phyloP scores from a whole-genome alignment of 257 asterid genomes.

The Solanum neorickii region DNA sequence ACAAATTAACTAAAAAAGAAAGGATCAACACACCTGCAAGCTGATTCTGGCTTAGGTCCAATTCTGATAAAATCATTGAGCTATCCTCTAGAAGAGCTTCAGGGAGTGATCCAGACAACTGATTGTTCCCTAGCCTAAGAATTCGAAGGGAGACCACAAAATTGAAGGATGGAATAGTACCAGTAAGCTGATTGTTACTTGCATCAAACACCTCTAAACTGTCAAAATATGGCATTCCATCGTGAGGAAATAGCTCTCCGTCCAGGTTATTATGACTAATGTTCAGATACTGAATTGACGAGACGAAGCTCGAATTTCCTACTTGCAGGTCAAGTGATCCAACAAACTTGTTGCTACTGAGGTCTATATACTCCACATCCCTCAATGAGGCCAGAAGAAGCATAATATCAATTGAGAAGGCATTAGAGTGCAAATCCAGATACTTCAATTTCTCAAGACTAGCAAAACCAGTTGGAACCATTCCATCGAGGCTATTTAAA shows the following conservation, averaged over 20 bases:
- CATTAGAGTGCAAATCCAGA: slow-evolving; percentile 60
- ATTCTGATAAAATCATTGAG: slow-evolving; percentile 66
- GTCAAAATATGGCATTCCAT: slow-evolving; percentile 77
- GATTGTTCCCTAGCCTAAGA: slow-evolving; percentile 49
- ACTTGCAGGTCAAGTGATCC: slow-evolving; percentile 58
- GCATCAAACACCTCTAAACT: slow-evolving; percentile 75
- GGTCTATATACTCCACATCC: slow-evolving; percentile 38
- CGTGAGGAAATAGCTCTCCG: slow-evolving; percentile 72
- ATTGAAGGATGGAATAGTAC: slow-evolving; percentile 64
- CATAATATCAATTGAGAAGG: slow-evolving; percentile 53
- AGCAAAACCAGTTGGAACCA: slow-evolving; percentile 37
- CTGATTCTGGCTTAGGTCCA: slow-evolving; percentile 75
- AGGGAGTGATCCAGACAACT: slow-evolving; percentile 62
- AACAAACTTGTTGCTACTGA: slow-evolving; percentile 55
- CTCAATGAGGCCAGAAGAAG: slow-evolving; percentile 41
- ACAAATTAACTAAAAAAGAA: background rate
- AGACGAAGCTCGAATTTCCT: slow-evolving; percentile 43
- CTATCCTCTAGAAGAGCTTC: slow-evolving; percentile 70
- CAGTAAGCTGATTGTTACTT: slow-evolving; percentile 42
- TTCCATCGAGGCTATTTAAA: slow-evolving; percentile 35
- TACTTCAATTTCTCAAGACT: slow-evolving; percentile 36
- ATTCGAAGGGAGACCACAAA: slow-evolving; percentile 66
- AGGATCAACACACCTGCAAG: slow-evolving; percentile 43
- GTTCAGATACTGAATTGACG: slow-evolving; percentile 48
- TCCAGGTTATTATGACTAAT: slow-evolving; percentile 49